phyloP scores from a whole-genome alignment of 331 rosid genomes.

The Erythrophleum ivorense region DNA sequence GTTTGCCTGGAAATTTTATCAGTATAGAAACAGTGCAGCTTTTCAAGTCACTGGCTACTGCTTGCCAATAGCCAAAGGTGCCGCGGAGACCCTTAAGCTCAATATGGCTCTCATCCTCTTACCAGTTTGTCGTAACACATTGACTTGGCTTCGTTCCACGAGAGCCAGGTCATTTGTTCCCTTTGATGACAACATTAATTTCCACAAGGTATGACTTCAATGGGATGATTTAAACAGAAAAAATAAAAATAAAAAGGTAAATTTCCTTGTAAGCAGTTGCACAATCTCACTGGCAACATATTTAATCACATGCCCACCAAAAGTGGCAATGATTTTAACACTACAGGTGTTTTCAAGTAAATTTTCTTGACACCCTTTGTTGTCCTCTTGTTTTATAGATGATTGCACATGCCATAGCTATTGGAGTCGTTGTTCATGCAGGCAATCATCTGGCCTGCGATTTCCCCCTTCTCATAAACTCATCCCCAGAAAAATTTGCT shows the following conservation, averaged over 20 bases:
- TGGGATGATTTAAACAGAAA: not conserved
- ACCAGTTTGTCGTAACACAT: slow-evolving; percentile 88
- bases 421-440: slow-evolving; percentile 72
- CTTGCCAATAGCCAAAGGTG: slow-evolving; percentile 89
- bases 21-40: slow-evolving; percentile 64
- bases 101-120: slow-evolving; percentile 95
- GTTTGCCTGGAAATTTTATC: slow-evolving; percentile 81
- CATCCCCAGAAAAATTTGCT: slow-evolving; percentile 67
- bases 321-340: not conserved
- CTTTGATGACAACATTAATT: slow-evolving; percentile 87
- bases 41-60: slow-evolving; percentile 76
- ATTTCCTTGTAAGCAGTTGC: too few relatives aligned
- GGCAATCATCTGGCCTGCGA: slow-evolving; percentile 85
- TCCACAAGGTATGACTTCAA: slow-evolving; percentile 70
- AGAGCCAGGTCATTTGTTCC: slow-evolving; percentile 74
- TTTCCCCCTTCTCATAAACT: slow-evolving; percentile 70
- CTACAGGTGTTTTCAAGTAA: not conserved
- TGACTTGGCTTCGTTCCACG: slow-evolving; percentile 95
- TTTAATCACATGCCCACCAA: not conserved
- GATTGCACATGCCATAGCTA: slow-evolving; percentile 70
- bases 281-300: not conserved
- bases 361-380: not conserved
- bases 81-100: slow-evolving; percentile 91
- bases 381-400: slow-evolving; percentile 45
- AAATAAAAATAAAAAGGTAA: not conserved